Percentiles rank a stretch among this genome's conserved stretches.
These are phyloP conservation scores for Wickerhamiella hasegawae DNA, from an alignment of 805 yeast species.

Conservation along the genomic window DNA sequence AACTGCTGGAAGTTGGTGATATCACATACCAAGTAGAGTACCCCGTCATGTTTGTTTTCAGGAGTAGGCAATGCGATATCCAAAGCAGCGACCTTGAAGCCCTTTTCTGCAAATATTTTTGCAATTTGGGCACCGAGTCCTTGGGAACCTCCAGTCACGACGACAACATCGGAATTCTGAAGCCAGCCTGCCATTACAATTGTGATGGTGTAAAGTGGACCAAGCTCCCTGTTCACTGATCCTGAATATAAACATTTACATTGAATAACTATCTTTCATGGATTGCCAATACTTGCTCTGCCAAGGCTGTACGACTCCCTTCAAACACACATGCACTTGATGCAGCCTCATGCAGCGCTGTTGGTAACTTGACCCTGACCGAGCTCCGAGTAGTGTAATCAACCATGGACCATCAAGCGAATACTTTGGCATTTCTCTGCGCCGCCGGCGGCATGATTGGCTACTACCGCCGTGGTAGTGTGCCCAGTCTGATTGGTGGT, in stretches of 20 bases:
- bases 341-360: too few species aligned
- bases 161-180: constrained; percentile 33
- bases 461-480: constrained; percentile 48
- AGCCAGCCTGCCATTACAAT: too few species aligned
- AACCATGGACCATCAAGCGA: constrained; percentile 64
- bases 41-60: constrained; percentile 23
- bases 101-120: constrained; percentile 25
- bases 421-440: constrained; percentile 51
- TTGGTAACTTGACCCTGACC: too few species aligned
- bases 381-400: too few species aligned
- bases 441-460: constrained; percentile 61
- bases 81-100: constrained; percentile 38
- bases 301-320: too few species aligned
- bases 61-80: constrained; percentile 37
- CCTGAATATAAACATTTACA: too few species aligned
- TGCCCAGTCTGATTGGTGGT: constrained; percentile 78
- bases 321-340: too few species aligned
- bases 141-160: constrained; percentile 71
- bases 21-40: constrained; percentile 50
- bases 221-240: too few species aligned
- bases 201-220: too few species aligned
- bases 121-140: constrained; percentile 67
- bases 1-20: constrained; percentile 40
- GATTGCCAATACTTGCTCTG: too few species aligned
- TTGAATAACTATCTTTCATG: too few species aligned